Evolutionary conservation across 2,329 filamentous ascomycete genomes (phyloP).

Genomic region (Knufia petricola): DNA sequence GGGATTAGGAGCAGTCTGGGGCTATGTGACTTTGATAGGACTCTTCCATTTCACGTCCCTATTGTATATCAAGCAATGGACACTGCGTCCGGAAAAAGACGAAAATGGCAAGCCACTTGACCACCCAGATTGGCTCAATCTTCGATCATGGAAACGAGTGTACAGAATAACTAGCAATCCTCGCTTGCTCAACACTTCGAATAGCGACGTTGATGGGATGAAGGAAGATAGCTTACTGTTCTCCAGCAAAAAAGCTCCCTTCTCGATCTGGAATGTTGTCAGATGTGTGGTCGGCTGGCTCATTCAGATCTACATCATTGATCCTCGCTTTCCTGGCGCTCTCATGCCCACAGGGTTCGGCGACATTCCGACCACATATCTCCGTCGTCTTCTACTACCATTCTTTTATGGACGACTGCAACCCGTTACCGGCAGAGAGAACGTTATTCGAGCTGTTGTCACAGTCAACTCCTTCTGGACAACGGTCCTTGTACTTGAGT

Average conservation of each 20-base stretch:
- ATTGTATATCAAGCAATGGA: slow-evolving; percentile 10
- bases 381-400: background rate
- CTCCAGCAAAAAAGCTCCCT: background rate
- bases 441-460: slow-evolving; percentile 5
- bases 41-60: slow-evolving; percentile 7
- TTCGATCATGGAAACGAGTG: background rate
- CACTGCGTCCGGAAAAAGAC: background rate
- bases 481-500: slow-evolving; percentile 5
- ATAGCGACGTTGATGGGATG: background rate
- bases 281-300: background rate
- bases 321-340: background rate
- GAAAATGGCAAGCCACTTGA: background rate
- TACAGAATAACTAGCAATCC: background rate
- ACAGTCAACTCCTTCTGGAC: slow-evolving; percentile 6
- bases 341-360: background rate
- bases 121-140: background rate
- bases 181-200: background rate
- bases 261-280: background rate
- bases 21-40: slow-evolving; percentile 1
- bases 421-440: background rate
- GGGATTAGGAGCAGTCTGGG: slow-evolving; percentile 6
- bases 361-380: background rate
- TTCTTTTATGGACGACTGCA: background rate
- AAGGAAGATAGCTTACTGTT: background rate
- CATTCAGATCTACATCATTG: background rate